phyloP scores from a whole-genome alignment of 176 grass and related monocot genomes.

The Lolium perenne region DNA sequence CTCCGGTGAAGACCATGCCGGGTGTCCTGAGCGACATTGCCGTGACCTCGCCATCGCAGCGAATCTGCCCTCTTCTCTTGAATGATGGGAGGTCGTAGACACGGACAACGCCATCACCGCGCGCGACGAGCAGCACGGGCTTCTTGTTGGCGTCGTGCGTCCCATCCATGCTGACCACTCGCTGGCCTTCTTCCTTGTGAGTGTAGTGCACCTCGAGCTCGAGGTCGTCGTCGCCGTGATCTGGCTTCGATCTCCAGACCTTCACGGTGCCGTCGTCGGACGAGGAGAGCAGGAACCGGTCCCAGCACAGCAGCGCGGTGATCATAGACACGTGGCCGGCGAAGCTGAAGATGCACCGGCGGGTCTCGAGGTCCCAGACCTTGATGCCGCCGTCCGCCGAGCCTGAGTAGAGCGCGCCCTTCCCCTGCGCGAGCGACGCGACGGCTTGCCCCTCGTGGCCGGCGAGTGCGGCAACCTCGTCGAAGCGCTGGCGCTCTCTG shows the following conservation, averaged over 20 bases:
- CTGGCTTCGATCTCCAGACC: neutral
- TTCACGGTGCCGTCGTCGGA: constrained; percentile 37
- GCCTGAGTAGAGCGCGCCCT: constrained; percentile 36
- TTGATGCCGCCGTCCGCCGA: neutral
- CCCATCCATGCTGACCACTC: constrained; percentile 31
- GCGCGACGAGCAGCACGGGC: constrained; percentile 32
- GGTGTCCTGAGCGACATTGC: neutral
- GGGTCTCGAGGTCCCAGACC: constrained; percentile 31
- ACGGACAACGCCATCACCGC: constrained; percentile 22
- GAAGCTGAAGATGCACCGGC: neutral
- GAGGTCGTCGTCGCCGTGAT: neutral
- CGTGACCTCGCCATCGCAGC: constrained; percentile 15
- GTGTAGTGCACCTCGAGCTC: constrained; percentile 39
- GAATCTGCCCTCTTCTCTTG: constrained; percentile 11
- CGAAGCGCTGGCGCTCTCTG: neutral
- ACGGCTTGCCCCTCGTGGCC: neutral
- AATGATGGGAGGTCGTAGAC: constrained; percentile 40
- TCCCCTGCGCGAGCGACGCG: constrained; percentile 7
- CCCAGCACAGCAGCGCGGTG: constrained; percentile 43
- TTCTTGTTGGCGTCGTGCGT: constrained; percentile 21
- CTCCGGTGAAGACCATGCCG: constrained; percentile 19
- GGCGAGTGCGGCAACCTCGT: constrained; percentile 22
- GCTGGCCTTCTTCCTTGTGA: constrained; percentile 3
- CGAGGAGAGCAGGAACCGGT: constrained; percentile 21
- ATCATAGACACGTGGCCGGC: neutral